Evolutionary conservation across 495 filamentous ascomycete genomes (phyloP).

Genomic region (Podospora sp.): DNA sequence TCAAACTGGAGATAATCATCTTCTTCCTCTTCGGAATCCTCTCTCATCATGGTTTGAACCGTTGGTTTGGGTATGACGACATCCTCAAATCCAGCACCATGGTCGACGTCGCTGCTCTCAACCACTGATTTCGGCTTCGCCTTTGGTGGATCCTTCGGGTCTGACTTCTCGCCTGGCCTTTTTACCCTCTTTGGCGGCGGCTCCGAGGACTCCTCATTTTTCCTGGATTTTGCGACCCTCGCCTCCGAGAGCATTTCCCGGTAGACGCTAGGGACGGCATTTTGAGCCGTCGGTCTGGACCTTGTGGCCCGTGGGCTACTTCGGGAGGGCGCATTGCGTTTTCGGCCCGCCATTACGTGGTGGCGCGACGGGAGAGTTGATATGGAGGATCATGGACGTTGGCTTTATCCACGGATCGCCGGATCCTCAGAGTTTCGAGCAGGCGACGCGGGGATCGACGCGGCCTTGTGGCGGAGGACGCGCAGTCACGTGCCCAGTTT

Average conservation of each 20-base stretch:
- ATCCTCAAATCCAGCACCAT: conserved; percentile 8
- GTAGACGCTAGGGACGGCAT: not conserved
- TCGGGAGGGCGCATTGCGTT: conserved; percentile 25
- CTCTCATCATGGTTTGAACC: conserved; percentile 10
- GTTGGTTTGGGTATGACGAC: conserved; percentile 4
- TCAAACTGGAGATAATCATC: conserved; percentile 42
- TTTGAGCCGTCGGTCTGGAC: conserved; percentile 18
- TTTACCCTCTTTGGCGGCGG: conserved; percentile 4
- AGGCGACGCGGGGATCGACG: not conserved
- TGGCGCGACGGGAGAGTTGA: not conserved
- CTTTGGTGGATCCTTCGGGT: not conserved
- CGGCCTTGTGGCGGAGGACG: not conserved
- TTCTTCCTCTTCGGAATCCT: conserved; percentile 34
- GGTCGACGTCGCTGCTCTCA: conserved; percentile 2
- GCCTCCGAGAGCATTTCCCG: conserved; percentile 8
- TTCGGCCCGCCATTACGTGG: conserved; percentile 28
- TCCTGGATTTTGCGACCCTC: conserved; percentile 19
- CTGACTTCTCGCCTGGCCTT: conserved; percentile 15
- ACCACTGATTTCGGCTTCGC: conserved; percentile 9
- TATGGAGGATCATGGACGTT: not conserved
- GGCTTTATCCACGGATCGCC: not conserved
- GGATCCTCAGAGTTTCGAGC: not conserved
- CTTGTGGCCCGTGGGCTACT: conserved; percentile 22
- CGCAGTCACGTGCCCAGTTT: not conserved
- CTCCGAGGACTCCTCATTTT: conserved; percentile 7